phyloP scores from a whole-genome alignment of 257 asterid species.

The Solanum dulcamara region DNA sequence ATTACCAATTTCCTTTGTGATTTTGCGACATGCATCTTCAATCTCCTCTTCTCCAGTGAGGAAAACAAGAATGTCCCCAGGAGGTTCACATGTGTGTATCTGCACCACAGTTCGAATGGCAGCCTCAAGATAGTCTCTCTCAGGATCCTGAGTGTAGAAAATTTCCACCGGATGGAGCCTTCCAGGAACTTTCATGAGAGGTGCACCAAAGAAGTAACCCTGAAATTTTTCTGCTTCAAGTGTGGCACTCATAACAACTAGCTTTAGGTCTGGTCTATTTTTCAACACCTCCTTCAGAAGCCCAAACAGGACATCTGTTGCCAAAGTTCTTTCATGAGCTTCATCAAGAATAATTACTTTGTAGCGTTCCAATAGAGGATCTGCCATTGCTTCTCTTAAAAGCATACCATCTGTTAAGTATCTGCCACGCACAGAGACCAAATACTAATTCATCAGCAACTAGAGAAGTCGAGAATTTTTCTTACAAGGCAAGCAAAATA shows the following conservation, averaged over 20 bases:
- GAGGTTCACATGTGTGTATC: conserved; percentile 76
- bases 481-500: background rate
- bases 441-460: background rate
- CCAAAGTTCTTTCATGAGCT: conserved; percentile 96
- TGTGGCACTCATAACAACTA: conserved; percentile 99
- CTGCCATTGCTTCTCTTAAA: conserved; percentile 97
- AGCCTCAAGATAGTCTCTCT: conserved; percentile 92
- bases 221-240: conserved; percentile 98
- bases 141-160: conserved; percentile 89
- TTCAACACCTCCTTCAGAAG: conserved; percentile 85
- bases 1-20: conserved; percentile 64
- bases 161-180: conserved; percentile 96
- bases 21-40: conserved; percentile 90
- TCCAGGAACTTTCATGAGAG: conserved; percentile 97
- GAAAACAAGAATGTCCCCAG: conserved; percentile 93
- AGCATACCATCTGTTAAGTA: conserved; percentile 99
- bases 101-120: conserved; percentile 89
- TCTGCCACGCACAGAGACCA: conserved; percentile 22
- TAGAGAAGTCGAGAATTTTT: background rate
- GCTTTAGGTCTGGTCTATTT: conserved; percentile 71
- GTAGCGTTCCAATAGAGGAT: conserved; percentile 86
- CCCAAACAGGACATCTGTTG: conserved; percentile 94
- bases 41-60: conserved; percentile 98
- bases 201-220: conserved; percentile 75
- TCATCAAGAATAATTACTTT: conserved; percentile 95